Conservation (phyloP, 78 protist species). For the Dictyostelium firmibasis region DNA sequence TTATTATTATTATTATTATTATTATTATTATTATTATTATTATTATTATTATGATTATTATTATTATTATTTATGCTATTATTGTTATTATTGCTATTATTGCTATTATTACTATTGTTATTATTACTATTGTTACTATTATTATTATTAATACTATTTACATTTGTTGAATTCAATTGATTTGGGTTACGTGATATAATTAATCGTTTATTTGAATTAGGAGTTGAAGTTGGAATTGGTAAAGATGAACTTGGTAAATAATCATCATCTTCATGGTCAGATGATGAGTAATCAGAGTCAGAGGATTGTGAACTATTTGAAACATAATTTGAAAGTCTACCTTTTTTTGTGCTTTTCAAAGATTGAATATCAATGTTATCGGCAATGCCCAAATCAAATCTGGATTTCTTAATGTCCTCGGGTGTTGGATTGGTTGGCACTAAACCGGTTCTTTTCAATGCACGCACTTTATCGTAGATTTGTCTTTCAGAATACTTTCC, state of each 20-base stretch:
- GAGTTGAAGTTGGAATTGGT: not conserved
- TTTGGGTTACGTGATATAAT: not conserved
- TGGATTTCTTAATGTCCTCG: not conserved
- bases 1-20: too few relatives aligned
- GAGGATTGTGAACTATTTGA: not conserved
- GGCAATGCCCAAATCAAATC: not conserved
- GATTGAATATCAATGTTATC: not conserved
- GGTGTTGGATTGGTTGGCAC: not conserved
- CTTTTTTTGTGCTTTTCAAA: not conserved
- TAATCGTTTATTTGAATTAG: not conserved
- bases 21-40: too few relatives aligned
- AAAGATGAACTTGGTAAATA: not conserved
- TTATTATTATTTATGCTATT: not conserved
- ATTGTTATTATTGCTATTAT: too few relatives aligned
- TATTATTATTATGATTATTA: not conserved
- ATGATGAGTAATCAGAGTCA: not conserved
- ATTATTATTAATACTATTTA: too few relatives aligned
- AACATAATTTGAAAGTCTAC: not conserved
- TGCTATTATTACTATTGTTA: too few relatives aligned
- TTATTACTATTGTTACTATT: too few relatives aligned
- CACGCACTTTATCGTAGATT: slow-evolving; percentile 4
- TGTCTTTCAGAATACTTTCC: not conserved
- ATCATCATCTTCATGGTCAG: not conserved
- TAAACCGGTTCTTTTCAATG: not conserved
- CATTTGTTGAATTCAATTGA: not conserved